Percentiles rank a stretch among this genome's conserved stretches.
These are phyloP conservation scores for Glomus cerebriforme DNA, from an alignment of 192 early-diverging fungal genomes.

Conservation along the genomic window DNA sequence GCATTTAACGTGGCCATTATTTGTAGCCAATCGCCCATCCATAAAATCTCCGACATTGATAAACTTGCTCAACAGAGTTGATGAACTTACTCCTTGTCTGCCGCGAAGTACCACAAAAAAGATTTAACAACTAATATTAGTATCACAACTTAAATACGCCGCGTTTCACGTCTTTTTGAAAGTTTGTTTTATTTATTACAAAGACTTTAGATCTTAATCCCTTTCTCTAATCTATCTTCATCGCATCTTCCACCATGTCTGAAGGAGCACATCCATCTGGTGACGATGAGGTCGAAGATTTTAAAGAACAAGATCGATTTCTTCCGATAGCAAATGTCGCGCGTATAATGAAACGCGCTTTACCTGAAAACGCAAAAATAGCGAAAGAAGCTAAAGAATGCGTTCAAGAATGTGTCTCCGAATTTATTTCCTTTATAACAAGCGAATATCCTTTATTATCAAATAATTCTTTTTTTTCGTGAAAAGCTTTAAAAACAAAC, in stretches of 20 bases:
- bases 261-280: conserved; percentile 51
- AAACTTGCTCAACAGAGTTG: neutral
- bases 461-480: neutral
- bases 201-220: neutral
- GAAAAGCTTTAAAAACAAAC: too few species aligned
- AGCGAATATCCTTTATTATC: conserved; percentile 73
- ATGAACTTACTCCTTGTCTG: neutral
- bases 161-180: neutral
- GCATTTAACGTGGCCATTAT: neutral
- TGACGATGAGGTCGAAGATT: conserved; percentile 62
- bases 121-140: neutral
- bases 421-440: conserved; percentile 98
- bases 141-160: neutral
- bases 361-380: conserved; percentile 97
- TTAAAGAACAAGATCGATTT: conserved; percentile 94
- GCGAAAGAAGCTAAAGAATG: conserved; percentile 98
- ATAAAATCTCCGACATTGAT: neutral
- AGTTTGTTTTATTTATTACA: neutral
- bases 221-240: neutral
- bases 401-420: conserved; percentile 95
- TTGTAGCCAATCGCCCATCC: neutral
- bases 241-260: conserved; percentile 37
- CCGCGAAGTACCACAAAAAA: neutral
- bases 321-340: conserved; percentile 96
- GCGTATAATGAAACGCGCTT: conserved; percentile 94